phyloP scores from a whole-genome alignment of 2,329 filamentous ascomycete species.

The Fusarium sambucinum region DNA sequence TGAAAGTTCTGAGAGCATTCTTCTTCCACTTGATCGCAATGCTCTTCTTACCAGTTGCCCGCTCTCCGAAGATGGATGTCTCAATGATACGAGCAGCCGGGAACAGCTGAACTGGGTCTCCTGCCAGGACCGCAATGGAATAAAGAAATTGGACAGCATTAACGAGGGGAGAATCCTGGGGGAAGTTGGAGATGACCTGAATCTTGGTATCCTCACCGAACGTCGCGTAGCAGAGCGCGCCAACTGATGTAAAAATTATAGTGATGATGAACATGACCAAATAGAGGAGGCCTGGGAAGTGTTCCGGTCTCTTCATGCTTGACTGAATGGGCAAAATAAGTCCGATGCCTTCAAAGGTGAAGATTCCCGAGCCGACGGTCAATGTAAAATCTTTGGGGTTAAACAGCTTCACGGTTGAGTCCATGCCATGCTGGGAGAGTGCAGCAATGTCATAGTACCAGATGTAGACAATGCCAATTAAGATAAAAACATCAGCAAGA shows the following conservation, averaged over 20 bases:
- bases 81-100: slow-evolving; percentile 79
- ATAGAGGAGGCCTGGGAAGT: slow-evolving; percentile 74
- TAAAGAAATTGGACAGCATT: slow-evolving; percentile 82
- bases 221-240: slow-evolving; percentile 78
- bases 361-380: slow-evolving; percentile 79
- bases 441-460: slow-evolving; percentile 76
- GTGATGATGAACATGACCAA: slow-evolving; percentile 80
- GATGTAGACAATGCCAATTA: slow-evolving; percentile 78
- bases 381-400: slow-evolving; percentile 77
- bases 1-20: slow-evolving; percentile 71
- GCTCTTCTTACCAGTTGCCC: slow-evolving; percentile 73
- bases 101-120: slow-evolving; percentile 80
- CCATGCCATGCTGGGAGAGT: slow-evolving; percentile 67
- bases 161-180: slow-evolving; percentile 77
- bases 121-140: slow-evolving; percentile 78
- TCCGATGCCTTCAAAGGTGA: slow-evolving; percentile 83
- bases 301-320: slow-evolving; percentile 77
- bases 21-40: slow-evolving; percentile 79
- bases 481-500: slow-evolving; percentile 78
- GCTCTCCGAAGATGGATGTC: slow-evolving; percentile 73
- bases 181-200: slow-evolving; percentile 82
- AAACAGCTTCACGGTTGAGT: slow-evolving; percentile 73
- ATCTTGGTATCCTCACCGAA: slow-evolving; percentile 77
- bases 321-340: slow-evolving; percentile 82
- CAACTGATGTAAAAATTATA: slow-evolving; percentile 77